Conservation (phyloP, 305 asterid species). For the Plantago lanceolata region DNA sequence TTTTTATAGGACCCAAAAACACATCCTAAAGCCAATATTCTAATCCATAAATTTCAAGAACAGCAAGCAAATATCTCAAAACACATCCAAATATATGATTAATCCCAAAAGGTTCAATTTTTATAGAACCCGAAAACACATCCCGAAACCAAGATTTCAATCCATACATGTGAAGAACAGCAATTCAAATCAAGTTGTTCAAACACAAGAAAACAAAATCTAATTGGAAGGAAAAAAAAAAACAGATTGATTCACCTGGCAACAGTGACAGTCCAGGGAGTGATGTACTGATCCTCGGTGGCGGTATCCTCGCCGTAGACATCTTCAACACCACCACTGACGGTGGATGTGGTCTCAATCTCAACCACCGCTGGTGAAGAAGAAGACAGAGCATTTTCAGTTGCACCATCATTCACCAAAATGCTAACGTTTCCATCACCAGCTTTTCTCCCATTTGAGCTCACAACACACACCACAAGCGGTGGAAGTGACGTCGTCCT, state of each 20-base stretch:
- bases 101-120: too few species aligned
- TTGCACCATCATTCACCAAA: conserved; percentile 46
- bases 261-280: conserved; percentile 87
- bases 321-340: conserved; percentile 74
- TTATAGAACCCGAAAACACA: too few species aligned
- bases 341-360: conserved; percentile 47
- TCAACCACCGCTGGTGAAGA: conserved; percentile 28
- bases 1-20: not conserved
- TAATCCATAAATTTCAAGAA: too few species aligned
- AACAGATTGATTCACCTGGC: conserved; percentile 69
- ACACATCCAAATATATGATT: too few species aligned
- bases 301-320: conserved; percentile 88
- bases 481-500: conserved; percentile 40
- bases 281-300: conserved; percentile 73
- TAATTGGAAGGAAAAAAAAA: not conserved
- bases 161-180: too few species aligned
- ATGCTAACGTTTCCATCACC: conserved; percentile 64
- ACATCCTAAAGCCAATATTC: too few species aligned
- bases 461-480: conserved; percentile 38
- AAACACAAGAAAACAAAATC: not conserved
- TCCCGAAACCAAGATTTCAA: too few species aligned
- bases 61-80: too few species aligned
- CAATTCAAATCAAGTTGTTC: too few species aligned
- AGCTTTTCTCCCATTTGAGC: conserved; percentile 57
- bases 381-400: conserved; percentile 36